phyloP scores from a whole-genome alignment of 345 rosid genomes.

The Xanthoceras sorbifolium region DNA sequence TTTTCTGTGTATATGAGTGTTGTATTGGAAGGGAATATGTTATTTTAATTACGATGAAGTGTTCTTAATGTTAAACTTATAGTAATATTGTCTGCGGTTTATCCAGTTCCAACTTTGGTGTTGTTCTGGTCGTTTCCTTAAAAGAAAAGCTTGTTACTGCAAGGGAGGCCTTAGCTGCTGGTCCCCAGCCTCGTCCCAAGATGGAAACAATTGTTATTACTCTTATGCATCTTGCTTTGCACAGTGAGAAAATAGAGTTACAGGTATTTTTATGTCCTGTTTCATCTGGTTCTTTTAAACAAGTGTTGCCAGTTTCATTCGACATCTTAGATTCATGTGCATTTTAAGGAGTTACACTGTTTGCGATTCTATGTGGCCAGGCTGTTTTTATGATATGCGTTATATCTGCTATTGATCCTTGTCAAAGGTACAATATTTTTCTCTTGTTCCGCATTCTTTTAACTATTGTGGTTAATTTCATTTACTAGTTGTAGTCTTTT shows the following conservation, averaged over 20 bases:
- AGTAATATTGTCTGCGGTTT: constrained; percentile 5
- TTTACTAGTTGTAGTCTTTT: constrained; percentile 17
- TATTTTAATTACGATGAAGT: neutral
- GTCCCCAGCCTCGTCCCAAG: constrained; percentile 65
- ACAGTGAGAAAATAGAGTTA: constrained; percentile 81
- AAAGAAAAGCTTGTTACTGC: constrained; percentile 73
- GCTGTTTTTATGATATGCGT: constrained; percentile 87
- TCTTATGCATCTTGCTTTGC: constrained; percentile 87
- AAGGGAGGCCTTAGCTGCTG: constrained; percentile 69
- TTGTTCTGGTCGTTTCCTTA: constrained; percentile 57
- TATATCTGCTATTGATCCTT: constrained; percentile 76
- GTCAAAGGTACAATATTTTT: constrained; percentile 60
- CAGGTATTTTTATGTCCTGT: constrained; percentile 48
- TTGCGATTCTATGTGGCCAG: constrained; percentile 40
- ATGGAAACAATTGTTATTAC: constrained; percentile 79
- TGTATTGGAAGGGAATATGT: neutral
- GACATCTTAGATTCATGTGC: neutral
- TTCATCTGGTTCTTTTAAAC: constrained; percentile 16
- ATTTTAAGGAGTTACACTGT: neutral
- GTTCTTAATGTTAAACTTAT: neutral
- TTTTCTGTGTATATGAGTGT: neutral
- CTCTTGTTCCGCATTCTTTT: neutral
- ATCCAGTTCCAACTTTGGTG: constrained; percentile 79
- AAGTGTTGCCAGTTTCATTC: constrained; percentile 6
- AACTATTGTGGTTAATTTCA: neutral